Conservation (phyloP, 768 basidiomycete species). For the Tricholoma furcatifolium region DNA sequence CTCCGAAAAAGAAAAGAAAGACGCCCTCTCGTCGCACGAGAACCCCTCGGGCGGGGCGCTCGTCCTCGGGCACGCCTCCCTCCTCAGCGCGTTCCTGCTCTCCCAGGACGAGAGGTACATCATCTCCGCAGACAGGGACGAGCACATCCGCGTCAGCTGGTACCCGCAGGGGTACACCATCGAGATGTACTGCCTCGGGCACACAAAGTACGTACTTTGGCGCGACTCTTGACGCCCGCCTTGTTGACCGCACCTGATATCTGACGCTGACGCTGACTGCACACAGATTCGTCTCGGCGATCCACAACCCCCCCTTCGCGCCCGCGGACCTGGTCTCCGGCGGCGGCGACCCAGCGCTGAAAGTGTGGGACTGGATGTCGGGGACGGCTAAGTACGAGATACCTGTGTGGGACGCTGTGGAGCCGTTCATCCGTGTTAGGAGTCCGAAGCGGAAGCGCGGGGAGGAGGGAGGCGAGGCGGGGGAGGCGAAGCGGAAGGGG, state of each 20-base stretch:
- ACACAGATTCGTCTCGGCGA: conserved; percentile 71
- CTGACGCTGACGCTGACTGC: too few species aligned
- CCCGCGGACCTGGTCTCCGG: conserved; percentile 69
- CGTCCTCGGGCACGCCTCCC: conserved; percentile 85
- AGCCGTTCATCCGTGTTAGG: conserved; percentile 46
- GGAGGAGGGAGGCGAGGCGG: conserved; percentile 29
- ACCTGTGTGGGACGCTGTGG: conserved; percentile 43
- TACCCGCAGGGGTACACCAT: conserved; percentile 85
- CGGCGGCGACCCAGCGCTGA: conserved; percentile 79
- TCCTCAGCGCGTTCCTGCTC: conserved; percentile 73
- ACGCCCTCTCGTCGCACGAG: conserved; percentile 57
- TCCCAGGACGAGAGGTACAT: conserved; percentile 69
- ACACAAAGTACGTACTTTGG: conserved; percentile 76
- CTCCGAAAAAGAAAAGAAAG: conserved; percentile 31
- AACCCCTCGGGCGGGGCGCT: conserved; percentile 69
- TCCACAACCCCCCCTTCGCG: conserved; percentile 60
- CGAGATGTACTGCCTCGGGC: conserved; percentile 85
- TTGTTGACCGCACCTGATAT: too few species aligned
- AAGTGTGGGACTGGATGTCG: conserved; percentile 78
- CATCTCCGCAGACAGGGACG: conserved; percentile 91
- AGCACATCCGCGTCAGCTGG: conserved; percentile 91
- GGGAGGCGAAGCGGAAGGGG: conserved; percentile 18
- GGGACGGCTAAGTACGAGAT: conserved; percentile 57
- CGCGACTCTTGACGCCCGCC: too few species aligned
- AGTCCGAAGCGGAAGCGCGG: conserved; percentile 34